A percentile compares a stretch with the other conserved stretches of the same genome.
phyloP scores from a whole-genome alignment of 202 grass and related monocot species.

The Setaria italica region DNA sequence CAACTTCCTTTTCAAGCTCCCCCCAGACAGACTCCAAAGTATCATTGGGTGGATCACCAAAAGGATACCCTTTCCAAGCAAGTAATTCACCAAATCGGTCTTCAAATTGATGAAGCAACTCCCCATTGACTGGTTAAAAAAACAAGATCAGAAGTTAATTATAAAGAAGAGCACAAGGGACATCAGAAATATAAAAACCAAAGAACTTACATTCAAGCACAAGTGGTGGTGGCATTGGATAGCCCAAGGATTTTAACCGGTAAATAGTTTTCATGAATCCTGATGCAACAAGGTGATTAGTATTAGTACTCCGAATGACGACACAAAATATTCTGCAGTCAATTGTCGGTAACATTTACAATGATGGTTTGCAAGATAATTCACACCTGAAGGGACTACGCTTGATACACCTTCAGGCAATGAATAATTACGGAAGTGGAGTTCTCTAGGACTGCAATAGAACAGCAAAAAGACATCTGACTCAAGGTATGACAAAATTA shows the following conservation, averaged over 20 bases:
- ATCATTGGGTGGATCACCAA: background rate
- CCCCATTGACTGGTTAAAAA: constrained; percentile 39
- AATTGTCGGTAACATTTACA: background rate
- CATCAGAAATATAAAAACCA: constrained; percentile 7
- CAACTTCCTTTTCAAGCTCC: background rate
- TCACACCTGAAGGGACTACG: constrained; percentile 41
- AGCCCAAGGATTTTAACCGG: constrained; percentile 5
- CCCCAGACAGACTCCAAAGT: background rate
- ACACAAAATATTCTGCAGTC: background rate
- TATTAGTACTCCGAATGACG: background rate
- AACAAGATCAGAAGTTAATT: constrained; percentile 12
- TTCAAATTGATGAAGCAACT: constrained; percentile 6
- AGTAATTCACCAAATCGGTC: constrained; percentile 19
- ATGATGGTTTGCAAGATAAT: constrained; percentile 9
- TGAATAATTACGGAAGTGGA: background rate
- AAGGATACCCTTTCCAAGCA: constrained; percentile 32
- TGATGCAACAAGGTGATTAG: background rate
- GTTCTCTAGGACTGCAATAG: background rate
- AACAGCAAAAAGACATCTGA: too few relatives aligned
- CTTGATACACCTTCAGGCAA: constrained; percentile 28
- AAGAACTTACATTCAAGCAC: constrained; percentile 45
- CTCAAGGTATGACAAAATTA: background rate
- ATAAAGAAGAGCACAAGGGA: background rate
- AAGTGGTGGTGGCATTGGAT: constrained; percentile 47
- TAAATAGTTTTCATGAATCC: constrained; percentile 5